Conservation (phyloP, 352 stramenopile species). For the Globisporangium spiculum region DNA sequence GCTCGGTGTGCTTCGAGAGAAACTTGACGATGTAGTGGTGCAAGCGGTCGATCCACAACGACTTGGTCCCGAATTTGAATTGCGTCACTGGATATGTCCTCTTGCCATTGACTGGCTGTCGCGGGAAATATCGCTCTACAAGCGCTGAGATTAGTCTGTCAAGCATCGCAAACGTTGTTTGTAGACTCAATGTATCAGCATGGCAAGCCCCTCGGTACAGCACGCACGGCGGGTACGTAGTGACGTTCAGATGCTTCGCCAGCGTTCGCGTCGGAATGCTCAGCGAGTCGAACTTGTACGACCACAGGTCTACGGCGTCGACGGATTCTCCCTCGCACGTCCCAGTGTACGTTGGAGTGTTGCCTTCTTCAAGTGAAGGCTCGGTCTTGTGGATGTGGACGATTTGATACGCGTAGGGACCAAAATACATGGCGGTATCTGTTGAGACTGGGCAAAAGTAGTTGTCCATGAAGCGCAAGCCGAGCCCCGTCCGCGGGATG, state of each 20-base stretch:
- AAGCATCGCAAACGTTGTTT: conserved; percentile 30
- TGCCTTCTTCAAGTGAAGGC: background rate
- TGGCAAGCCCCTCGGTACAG: conserved; percentile 10
- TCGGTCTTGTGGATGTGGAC: conserved; percentile 23
- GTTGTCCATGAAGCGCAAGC: conserved; percentile 20
- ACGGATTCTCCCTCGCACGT: conserved; percentile 17
- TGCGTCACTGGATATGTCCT: background rate
- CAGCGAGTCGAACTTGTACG: conserved; percentile 40
- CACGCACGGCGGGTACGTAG: conserved; percentile 6
- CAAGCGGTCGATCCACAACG: conserved; percentile 34
- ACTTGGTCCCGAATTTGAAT: conserved; percentile 21
- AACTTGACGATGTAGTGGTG: conserved; percentile 28
- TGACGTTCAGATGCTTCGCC: conserved; percentile 8
- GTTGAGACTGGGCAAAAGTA: conserved; percentile 27
- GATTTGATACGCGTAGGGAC: conserved; percentile 41
- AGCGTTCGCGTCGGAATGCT: conserved; percentile 21
- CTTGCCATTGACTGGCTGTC: background rate
- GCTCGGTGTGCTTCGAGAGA: conserved; percentile 14
- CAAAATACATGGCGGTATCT: conserved; percentile 35
- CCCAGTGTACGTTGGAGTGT: conserved; percentile 12
- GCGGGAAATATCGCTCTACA: background rate
- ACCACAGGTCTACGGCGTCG: conserved; percentile 21
- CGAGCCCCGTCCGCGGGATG: conserved; percentile 50
- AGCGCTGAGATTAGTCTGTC: conserved; percentile 25
- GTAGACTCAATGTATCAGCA: conserved; percentile 15